A percentile compares a stretch with the other conserved stretches of the same genome.
phyloP scores from a whole-genome alignment of 2,329 filamentous ascomycete species.

The Hymenoscyphus infarciens region DNA sequence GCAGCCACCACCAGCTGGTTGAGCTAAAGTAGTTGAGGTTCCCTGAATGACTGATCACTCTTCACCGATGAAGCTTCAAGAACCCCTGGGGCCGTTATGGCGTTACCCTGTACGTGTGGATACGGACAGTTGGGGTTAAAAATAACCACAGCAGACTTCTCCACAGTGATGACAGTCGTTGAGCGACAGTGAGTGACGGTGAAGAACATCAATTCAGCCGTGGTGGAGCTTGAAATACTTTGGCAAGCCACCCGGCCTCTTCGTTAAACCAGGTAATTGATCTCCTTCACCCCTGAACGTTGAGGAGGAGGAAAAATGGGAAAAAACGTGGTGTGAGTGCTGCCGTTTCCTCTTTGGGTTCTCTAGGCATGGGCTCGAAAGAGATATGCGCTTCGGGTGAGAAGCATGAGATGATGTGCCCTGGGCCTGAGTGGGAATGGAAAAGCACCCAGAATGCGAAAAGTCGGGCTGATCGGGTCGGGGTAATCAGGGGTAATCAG shows the following conservation, averaged over 20 bases:
- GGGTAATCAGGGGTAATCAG: not conserved
- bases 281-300: not conserved
- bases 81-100: conserved; percentile 2
- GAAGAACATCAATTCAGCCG: not conserved
- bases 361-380: not conserved
- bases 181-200: not conserved
- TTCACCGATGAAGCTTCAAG: not conserved
- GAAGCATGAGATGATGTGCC: not conserved
- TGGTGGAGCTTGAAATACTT: not conserved
- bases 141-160: not conserved
- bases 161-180: not conserved
- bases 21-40: not conserved
- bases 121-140: not conserved
- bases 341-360: not conserved
- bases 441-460: not conserved
- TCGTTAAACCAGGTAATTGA: not conserved
- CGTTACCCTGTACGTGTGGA: not conserved
- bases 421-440: too few species aligned
- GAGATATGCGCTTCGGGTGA: not conserved
- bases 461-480: not conserved
- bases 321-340: conserved; percentile 1
- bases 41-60: not conserved
- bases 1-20: not conserved
- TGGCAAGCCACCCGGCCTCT: not conserved
- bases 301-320: not conserved